These are phyloP conservation scores for Botrytis porri DNA, from an alignment of 2,329 filamentous ascomycete species.

Conservation along the genomic window DNA sequence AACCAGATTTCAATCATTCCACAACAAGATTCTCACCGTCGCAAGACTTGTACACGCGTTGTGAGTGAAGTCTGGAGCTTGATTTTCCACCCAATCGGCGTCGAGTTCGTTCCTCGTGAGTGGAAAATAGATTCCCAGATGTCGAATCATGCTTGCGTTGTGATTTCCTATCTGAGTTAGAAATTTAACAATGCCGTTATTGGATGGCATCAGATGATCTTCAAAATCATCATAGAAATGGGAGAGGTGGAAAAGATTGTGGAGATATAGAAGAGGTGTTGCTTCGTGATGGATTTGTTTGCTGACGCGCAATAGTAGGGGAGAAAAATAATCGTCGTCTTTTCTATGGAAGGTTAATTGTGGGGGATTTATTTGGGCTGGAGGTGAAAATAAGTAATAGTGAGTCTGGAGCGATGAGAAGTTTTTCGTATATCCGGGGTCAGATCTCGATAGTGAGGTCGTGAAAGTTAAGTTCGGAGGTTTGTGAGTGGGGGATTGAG, in stretches of 20 bases:
- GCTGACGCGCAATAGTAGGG: not conserved
- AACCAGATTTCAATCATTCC: not conserved
- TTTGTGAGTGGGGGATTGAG: not conserved
- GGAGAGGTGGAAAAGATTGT: not conserved
- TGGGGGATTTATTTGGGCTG: not conserved
- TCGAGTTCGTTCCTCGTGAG: not conserved
- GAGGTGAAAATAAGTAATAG: no score
- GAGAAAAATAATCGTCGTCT: not conserved
- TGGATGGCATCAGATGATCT: not conserved
- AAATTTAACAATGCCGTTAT: not conserved
- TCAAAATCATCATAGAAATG: not conserved
- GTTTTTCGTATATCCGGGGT: not conserved
- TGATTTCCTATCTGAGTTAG: not conserved
- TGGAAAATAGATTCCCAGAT: not conserved
- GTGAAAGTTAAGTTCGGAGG: not conserved
- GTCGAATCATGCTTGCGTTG: not conserved
- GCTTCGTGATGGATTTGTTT: not conserved
- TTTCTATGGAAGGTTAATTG: not conserved
- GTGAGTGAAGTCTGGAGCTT: not conserved
- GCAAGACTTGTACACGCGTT: not conserved
- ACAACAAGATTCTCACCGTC: not conserved
- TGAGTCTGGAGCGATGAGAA: not conserved
- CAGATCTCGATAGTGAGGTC: not conserved
- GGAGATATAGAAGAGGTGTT: not conserved
- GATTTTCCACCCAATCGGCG: not conserved